These are phyloP conservation scores for Nigrograna mackinnonii DNA, from an alignment of 2,329 filamentous ascomycete genomes.

Conservation along the genomic window DNA sequence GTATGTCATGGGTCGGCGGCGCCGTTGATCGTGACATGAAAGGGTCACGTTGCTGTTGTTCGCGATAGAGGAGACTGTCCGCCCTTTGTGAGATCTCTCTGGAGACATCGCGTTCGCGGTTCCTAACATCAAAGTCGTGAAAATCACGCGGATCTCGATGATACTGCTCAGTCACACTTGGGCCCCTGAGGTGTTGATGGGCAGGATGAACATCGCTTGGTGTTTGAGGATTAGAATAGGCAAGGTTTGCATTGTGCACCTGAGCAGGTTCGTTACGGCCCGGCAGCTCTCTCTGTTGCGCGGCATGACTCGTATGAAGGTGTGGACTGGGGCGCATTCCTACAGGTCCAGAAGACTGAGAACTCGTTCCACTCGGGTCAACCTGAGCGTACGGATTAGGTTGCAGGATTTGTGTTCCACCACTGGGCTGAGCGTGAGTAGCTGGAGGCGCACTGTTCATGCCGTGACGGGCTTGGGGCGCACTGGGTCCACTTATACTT, in stretches of 20 bases:
- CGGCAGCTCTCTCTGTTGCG: conserved; percentile 30
- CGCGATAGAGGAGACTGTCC: conserved; percentile 30
- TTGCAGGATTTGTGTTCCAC: conserved; percentile 33
- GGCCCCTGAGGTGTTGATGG: conserved; percentile 25
- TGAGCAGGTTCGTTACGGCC: conserved; percentile 37
- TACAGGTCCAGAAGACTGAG: conserved; percentile 31
- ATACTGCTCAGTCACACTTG: conserved; percentile 29
- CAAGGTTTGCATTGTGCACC: conserved; percentile 28
- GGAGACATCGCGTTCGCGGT: conserved; percentile 35
- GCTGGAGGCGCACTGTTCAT: conserved; percentile 21
- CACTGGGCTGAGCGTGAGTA: conserved; percentile 18
- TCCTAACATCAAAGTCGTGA: conserved; percentile 31
- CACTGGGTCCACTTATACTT: conserved; percentile 33
- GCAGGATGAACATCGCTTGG: conserved; percentile 30
- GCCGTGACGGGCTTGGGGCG: conserved; percentile 25
- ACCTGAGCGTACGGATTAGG: conserved; percentile 42
- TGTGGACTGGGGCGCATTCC: conserved; percentile 42
- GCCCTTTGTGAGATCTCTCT: conserved; percentile 33
- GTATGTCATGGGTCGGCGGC: conserved; percentile 26
- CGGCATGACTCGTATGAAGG: conserved; percentile 30
- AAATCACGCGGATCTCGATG: conserved; percentile 19
- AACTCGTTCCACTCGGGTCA: conserved; percentile 31
- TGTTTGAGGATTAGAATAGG: conserved; percentile 37
- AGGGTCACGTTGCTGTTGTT: conserved; percentile 28
- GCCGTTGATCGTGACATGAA: conserved; percentile 14